These are phyloP conservation scores for Claviceps sp. DNA, from an alignment of 2,329 filamentous ascomycete genomes.

Conservation along the genomic window DNA sequence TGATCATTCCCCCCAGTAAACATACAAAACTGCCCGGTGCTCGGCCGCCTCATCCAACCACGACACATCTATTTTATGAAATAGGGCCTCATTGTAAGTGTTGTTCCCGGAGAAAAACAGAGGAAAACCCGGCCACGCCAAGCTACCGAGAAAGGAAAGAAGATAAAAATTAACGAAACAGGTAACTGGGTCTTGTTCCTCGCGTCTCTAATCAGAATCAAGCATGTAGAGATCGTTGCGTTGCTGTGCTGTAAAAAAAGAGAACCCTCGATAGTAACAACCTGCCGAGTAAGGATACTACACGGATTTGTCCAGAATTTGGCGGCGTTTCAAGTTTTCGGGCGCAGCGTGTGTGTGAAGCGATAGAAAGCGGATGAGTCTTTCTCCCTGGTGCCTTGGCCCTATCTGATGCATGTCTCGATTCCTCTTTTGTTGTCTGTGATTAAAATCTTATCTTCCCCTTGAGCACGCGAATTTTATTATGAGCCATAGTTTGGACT, in stretches of 20 bases:
- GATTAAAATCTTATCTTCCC: not conserved
- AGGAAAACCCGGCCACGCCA: not conserved
- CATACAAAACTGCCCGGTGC: not conserved
- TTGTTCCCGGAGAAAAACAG: not conserved
- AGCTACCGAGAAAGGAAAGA: too few species aligned
- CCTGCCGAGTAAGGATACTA: not conserved
- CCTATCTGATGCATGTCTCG: not conserved
- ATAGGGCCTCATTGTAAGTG: too few species aligned
- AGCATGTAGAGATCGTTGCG: not conserved
- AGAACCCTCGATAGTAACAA: not conserved
- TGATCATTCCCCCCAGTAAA: not conserved
- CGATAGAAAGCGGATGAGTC: not conserved
- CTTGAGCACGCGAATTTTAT: conserved; percentile 8
- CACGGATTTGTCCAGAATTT: not conserved
- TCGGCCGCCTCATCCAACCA: not conserved
- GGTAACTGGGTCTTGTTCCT: too few species aligned
- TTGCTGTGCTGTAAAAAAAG: not conserved
- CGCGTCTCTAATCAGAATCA: not conserved
- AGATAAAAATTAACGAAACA: too few species aligned
- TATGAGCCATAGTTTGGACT: conserved; percentile 23
- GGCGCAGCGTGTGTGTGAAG: not conserved
- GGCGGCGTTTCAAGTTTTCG: not conserved
- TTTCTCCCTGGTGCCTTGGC: not conserved
- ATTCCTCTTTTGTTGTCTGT: not conserved
- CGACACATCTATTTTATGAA: too few species aligned